Base-by-base conservation (phyloP, 1,284 basidiomycete species). In the Pseudozyma hubeiensis region DNA sequence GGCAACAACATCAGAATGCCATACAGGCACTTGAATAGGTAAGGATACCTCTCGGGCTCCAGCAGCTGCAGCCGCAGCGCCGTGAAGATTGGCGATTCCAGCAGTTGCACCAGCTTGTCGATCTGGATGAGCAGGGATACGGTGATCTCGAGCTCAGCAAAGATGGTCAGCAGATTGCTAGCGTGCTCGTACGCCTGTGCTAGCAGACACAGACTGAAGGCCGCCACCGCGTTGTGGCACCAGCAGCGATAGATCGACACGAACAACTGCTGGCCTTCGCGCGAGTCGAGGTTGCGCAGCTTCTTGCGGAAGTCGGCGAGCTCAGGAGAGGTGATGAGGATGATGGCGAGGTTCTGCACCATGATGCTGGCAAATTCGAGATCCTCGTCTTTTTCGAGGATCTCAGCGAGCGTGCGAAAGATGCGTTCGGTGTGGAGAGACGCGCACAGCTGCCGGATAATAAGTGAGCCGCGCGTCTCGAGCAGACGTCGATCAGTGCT, bases 141-240 rank as follows among this genome's bases (percentile, higher is more conserved):
- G 0, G 95, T 98, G 75, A 98, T 92, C 84, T 99, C 97, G 44
- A 99, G 87, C 71, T 95, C 96, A 29, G 66, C 53, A 93, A 99
- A 97, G 72, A 98, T 97, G 62, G 92, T 91, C n/a, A 99, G 87
- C 31, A 99, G 88, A 84, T 96, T 97, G 41, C 93, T 97, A 1
- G 97, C 97, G 85, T 99, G 97, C 84, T 99, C 97, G 81, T 99
- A 99, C 5, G 96, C 95, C 85, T 99, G 97, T 0, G 96, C 94
- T 11, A 99, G 87, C 19, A 99, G 88, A 85, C 97, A 99, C 4
- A 99, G 88, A 1, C 94, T 93, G 82, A 99, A 97, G 0, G 94
- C 94, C 0, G 97, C 92, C 29, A 99, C 94, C 0, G 97, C 92
- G 81, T 98, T 98, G 83, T 99, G 97, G 84, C 94, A 98, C 96